phyloP scores from a whole-genome alignment of 257 asterid species.

The Solanum sitiens region DNA sequence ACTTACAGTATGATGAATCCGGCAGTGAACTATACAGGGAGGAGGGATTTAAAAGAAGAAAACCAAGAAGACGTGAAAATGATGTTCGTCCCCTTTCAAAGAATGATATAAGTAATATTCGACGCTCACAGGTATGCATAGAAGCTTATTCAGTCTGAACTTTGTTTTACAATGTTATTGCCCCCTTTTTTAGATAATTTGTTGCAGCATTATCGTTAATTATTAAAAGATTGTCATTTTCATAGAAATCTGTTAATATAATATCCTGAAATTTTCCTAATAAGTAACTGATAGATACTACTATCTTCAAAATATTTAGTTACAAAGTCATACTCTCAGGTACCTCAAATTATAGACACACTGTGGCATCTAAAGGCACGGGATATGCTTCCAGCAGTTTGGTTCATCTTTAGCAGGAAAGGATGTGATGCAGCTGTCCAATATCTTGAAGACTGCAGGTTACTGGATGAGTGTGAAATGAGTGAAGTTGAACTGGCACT shows the following conservation, averaged over 20 bases:
- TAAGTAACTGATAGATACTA: background rate
- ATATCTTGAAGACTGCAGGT: constrained; percentile 61
- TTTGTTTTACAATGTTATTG: background rate
- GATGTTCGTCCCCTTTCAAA: constrained; percentile 47
- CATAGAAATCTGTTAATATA: background rate
- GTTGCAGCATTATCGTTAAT: background rate
- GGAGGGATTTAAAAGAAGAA: constrained; percentile 63
- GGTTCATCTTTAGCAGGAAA: constrained; percentile 98
- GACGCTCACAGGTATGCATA: constrained; percentile 68
- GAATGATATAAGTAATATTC: constrained; percentile 54
- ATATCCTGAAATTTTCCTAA: background rate
- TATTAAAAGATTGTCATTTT: background rate
- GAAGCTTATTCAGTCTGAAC: background rate
- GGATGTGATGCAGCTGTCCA: constrained; percentile 99
- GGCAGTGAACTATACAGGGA: constrained; percentile 36
- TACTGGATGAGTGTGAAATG: constrained; percentile 79
- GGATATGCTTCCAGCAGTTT: constrained; percentile 97
- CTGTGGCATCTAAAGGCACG: constrained; percentile 73
- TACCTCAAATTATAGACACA: constrained; percentile 91
- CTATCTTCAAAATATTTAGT: background rate
- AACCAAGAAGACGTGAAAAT: constrained; percentile 44
- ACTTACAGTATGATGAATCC: constrained; percentile 50
- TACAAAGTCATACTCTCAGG: constrained; percentile 28
- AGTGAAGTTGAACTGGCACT: constrained; percentile 88
- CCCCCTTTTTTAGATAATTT: background rate